A percentile compares a stretch with the other conserved stretches of the same genome.
Evolutionary conservation across 371 early-diverging fungal species (phyloP).

Genomic region (Racocetra persica): DNA sequence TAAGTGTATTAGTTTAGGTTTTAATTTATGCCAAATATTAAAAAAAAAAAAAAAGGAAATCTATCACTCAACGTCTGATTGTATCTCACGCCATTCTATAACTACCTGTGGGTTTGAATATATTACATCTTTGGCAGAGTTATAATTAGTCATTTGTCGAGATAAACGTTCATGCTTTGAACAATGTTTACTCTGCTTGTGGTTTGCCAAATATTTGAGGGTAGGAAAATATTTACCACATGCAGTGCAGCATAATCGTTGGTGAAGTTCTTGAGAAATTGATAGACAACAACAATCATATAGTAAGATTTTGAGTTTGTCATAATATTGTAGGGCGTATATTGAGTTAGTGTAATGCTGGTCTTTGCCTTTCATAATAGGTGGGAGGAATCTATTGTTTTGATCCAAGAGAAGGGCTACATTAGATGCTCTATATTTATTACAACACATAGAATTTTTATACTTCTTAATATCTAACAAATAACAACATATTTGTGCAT

Average conservation of each 20-base stretch:
- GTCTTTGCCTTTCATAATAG: not conserved
- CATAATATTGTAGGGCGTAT: not conserved
- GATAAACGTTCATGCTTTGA: too few relatives aligned
- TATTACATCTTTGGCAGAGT: too few relatives aligned
- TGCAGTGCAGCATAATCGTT: not conserved
- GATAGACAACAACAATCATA: not conserved
- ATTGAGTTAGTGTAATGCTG: not conserved
- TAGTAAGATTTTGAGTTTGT: not conserved
- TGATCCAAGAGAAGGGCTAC: not conserved
- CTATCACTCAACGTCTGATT: too few relatives aligned
- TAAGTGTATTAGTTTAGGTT: too few relatives aligned
- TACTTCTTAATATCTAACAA: constrained; percentile 9
- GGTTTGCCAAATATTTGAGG: not conserved
- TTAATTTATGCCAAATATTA: too few relatives aligned
- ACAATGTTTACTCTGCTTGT: not conserved
- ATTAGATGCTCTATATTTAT: not conserved
- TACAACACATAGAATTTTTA: not conserved
- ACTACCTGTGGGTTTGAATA: too few relatives aligned
- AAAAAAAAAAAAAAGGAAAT: too few relatives aligned
- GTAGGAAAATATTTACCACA: not conserved
- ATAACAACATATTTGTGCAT: constrained; percentile 6
- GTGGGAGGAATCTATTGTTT: not conserved
- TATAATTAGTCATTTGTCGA: too few relatives aligned
- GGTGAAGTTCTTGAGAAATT: not conserved
- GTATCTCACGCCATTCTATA: too few relatives aligned